These are phyloP conservation scores for Aureobasidium pullulans DNA, from an alignment of 2,329 filamentous ascomycete species.

Conservation along the genomic window DNA sequence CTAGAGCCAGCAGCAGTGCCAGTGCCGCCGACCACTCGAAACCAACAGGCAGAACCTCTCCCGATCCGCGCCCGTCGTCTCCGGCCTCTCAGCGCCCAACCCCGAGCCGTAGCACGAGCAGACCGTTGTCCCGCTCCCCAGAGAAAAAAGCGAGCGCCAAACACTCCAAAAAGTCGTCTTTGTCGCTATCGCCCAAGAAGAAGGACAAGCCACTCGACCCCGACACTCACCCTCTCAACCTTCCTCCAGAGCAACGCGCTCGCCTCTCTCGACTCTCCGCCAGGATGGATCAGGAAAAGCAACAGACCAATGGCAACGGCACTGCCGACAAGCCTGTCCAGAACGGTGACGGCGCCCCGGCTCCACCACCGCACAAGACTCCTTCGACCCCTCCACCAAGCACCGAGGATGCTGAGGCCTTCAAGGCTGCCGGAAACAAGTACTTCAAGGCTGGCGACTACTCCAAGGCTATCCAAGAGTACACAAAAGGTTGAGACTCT, in stretches of 20 bases:
- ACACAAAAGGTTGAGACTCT: slow-evolving; percentile 68
- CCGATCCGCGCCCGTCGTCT: background rate
- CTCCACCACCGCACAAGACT: slow-evolving; percentile 63
- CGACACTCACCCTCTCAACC: slow-evolving; percentile 80
- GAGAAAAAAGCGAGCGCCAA: slow-evolving; percentile 1
- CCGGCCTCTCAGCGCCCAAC: background rate
- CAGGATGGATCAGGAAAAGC: slow-evolving; percentile 20
- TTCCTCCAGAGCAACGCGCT: slow-evolving; percentile 81
- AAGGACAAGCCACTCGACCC: slow-evolving; percentile 39
- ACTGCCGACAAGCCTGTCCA: slow-evolving; percentile 60
- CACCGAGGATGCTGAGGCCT: slow-evolving; percentile 69
- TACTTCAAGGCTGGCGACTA: slow-evolving; percentile 96
- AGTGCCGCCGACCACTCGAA: background rate
- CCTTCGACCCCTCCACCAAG: slow-evolving; percentile 41
- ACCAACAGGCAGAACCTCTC: background rate
- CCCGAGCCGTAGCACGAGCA: background rate
- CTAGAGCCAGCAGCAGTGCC: background rate
- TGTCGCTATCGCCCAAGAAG: slow-evolving; percentile 7
- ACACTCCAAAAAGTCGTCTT: slow-evolving; percentile 9
- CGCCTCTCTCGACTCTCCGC: slow-evolving; percentile 60
- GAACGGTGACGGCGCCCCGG: slow-evolving; percentile 47
- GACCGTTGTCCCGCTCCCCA: background rate
- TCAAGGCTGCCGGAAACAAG: slow-evolving; percentile 90
- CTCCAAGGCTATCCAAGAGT: slow-evolving; percentile 78
- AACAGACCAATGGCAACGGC: slow-evolving; percentile 62